phyloP scores from a whole-genome alignment of 2,329 filamentous ascomycete genomes.

The Diaporthe nobilis region DNA sequence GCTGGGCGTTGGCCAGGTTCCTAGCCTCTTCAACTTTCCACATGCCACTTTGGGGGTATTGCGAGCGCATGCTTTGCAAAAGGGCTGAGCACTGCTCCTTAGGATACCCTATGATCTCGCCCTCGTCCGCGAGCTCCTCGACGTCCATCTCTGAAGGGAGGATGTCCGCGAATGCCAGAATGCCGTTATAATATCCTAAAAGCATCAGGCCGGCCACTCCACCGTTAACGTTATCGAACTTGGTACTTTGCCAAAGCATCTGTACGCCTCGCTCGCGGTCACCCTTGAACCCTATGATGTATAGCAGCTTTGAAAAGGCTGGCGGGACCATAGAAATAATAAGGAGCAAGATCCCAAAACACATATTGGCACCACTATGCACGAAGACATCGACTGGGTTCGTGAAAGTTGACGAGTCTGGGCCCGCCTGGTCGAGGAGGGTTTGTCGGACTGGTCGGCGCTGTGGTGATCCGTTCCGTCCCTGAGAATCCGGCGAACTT shows the following conservation, averaged over 20 bases:
- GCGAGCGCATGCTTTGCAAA: conserved; percentile 79
- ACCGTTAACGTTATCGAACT: conserved; percentile 91
- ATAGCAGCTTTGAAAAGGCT: conserved; percentile 87
- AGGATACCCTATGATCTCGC: conserved; percentile 80
- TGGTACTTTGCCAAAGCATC: conserved; percentile 92
- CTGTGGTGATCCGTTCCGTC: conserved; percentile 35
- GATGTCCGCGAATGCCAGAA: conserved; percentile 91
- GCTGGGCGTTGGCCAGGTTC: conserved; percentile 76
- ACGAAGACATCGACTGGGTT: conserved; percentile 89
- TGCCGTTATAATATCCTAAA: conserved; percentile 88
- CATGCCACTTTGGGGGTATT: conserved; percentile 85
- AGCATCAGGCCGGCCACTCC: conserved; percentile 87
- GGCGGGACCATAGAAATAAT: conserved; percentile 95
- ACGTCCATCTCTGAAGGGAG: conserved; percentile 74
- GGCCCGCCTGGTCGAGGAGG: conserved; percentile 54
- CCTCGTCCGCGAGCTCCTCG: conserved; percentile 59
- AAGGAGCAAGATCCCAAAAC: conserved; percentile 87
- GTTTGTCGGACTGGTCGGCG: conserved; percentile 49
- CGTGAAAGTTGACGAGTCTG: conserved; percentile 75
- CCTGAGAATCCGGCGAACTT: conserved; percentile 33
- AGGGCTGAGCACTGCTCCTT: conserved; percentile 75
- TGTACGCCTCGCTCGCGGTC: conserved; percentile 85
- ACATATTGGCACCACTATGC: conserved; percentile 89
- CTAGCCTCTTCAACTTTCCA: conserved; percentile 93
- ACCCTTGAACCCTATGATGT: conserved; percentile 91